Evolutionary conservation across 192 early-diverging fungal species (phyloP).

Genomic region (Phycomyces blakesleeanus): DNA sequence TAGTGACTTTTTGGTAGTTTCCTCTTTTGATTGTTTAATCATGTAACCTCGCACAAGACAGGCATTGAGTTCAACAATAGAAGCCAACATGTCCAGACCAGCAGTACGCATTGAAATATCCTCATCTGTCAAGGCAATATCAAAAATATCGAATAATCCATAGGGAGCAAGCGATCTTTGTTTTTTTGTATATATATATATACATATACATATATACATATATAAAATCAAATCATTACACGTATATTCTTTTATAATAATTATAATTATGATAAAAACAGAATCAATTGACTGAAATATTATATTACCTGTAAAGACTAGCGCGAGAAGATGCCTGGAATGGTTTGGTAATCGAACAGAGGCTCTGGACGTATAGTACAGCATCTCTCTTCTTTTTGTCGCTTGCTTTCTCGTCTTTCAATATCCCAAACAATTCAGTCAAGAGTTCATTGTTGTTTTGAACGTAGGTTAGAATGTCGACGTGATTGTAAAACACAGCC

Average conservation of each 20-base stretch:
- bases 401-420: conserved; percentile 43
- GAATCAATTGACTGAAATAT: neutral
- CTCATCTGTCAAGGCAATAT: conserved; percentile 57
- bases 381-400: conserved; percentile 67
- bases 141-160: conserved; percentile 78
- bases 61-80: conserved; percentile 78
- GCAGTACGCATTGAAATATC: conserved; percentile 57
- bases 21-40: conserved; percentile 51
- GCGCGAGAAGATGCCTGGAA: conserved; percentile 59
- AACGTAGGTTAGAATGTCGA: conserved; percentile 78
- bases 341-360: conserved; percentile 71
- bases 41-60: conserved; percentile 67
- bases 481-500: conserved; percentile 78
- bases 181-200: conserved; percentile 1
- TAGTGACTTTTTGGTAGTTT: conserved; percentile 46
- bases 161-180: conserved; percentile 61
- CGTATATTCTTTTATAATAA: neutral
- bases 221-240: too few species aligned
- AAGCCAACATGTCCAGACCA: conserved; percentile 64
- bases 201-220: too few species aligned
- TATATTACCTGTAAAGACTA: conserved; percentile 60
- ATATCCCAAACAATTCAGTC: conserved; percentile 64
- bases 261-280: too few species aligned
- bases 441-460: conserved; percentile 67
- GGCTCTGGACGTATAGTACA: conserved; percentile 75